Evolutionary conservation across 352 stramenopile genomes (phyloP).

Genomic region (Globisporangium splendens): DNA sequence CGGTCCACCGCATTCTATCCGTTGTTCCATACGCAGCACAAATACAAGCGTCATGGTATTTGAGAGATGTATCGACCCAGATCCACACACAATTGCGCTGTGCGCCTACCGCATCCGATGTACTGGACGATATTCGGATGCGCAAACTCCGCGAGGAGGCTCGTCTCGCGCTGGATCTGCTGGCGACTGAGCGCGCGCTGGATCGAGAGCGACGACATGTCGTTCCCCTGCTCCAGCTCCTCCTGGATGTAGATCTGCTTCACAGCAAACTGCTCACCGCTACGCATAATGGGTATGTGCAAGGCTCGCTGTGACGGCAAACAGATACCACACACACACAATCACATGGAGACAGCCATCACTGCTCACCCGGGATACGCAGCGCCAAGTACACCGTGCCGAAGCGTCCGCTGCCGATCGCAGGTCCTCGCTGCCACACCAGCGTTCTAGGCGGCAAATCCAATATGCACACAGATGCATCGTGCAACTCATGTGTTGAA

Average conservation of each 20-base stretch:
- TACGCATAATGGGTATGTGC: slow-evolving; percentile 23
- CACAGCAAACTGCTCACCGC: slow-evolving; percentile 79
- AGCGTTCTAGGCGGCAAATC: slow-evolving; percentile 29
- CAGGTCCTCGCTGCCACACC: slow-evolving; percentile 63
- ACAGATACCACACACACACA: slow-evolving; percentile 9
- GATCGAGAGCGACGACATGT: slow-evolving; percentile 55
- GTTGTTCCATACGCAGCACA: background rate
- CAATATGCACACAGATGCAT: background rate
- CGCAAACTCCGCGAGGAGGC: slow-evolving; percentile 40
- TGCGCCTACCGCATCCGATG: slow-evolving; percentile 42
- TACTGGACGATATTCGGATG: slow-evolving; percentile 67
- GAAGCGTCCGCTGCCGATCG: slow-evolving; percentile 67
- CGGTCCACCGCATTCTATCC: slow-evolving; percentile 44
- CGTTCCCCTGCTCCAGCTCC: slow-evolving; percentile 64
- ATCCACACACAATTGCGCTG: background rate
- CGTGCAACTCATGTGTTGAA: too few relatives aligned
- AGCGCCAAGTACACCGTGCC: slow-evolving; percentile 71
- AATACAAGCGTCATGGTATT: background rate
- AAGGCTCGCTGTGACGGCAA: background rate
- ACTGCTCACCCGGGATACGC: slow-evolving; percentile 38
- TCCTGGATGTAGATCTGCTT: slow-evolving; percentile 88
- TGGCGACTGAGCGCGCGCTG: slow-evolving; percentile 44
- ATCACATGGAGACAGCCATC: background rate
- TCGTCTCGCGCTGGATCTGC: slow-evolving; percentile 59
- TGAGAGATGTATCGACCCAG: too few relatives aligned